Evolutionary conservation across 768 basidiomycete species (phyloP), one percentile per base, ranked within the genome.

Genomic region (Nidularia sp.): DNA sequence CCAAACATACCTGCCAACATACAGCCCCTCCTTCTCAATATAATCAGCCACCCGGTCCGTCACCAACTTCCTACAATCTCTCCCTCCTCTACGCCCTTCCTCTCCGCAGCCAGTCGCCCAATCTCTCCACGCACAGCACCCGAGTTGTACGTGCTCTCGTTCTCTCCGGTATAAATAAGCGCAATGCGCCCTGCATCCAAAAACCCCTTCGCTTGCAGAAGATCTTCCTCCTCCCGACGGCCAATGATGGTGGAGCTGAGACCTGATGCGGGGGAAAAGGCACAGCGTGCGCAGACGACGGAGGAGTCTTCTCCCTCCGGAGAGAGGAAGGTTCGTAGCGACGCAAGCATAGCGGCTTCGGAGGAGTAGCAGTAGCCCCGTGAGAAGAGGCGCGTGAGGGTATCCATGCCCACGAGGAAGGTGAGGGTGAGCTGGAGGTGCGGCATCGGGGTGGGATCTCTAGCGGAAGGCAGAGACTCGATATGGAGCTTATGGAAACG

Each of bases 331-430:
- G 64, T 66, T 15, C 63, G 70, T 10, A 95, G 70, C 2, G 82
- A 73, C 3, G 53, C 51, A 49, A n/a, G n/a, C 36, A 68, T 58
- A 89, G 94, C 93, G 6, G 67, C 71, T 6, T 68, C 62, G 49
- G 70, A 62, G 47, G 71, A 71, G n/a, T 71, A 63, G 54, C 96
- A 97, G 65, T 92, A 96, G 18, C 79, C 80, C 0, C 85, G 80
- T 1, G 84, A 76, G 49, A 94, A 80, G 52, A 96, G 76, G 5
- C 94, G 84, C 51, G 84, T 80, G 45, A 98, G 77, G 1, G 95
- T 98, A 62, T 97, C 95, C 44, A 82, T 78, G 5, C 95, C 94
- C 52, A 92, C 71, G 29, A 93, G 70, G 64, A 93, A 93, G 1
- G 80, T 79, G 15, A 94, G 67, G 53, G 79, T 75, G 2, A 76